A percentile compares a stretch with the other conserved stretches of the same genome.
Evolutionary conservation across 163 green algal genomes (phyloP).

Genomic region (Coccomyxa subellipsoidea): DNA sequence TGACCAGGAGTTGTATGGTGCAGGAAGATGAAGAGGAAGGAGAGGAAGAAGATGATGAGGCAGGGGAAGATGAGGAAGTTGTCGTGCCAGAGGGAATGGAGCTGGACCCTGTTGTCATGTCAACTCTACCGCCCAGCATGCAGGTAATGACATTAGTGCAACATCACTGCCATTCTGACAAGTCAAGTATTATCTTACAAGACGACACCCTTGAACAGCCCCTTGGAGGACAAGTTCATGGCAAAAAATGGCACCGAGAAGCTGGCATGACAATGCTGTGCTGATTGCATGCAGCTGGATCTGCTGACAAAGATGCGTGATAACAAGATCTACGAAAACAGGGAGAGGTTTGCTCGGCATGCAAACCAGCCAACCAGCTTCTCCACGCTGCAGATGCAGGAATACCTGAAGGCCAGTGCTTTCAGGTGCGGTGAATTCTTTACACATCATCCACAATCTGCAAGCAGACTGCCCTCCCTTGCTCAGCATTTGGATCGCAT

Average conservation of each 20-base stretch:
- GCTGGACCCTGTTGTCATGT: conserved; percentile 80
- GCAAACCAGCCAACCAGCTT: conserved; percentile 46
- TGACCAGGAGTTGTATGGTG: neutral
- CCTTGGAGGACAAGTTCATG: too few species aligned
- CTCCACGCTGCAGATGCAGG: conserved; percentile 74
- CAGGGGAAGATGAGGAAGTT: conserved; percentile 2
- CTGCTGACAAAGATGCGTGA: conserved; percentile 73
- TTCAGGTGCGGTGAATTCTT: conserved; percentile 36
- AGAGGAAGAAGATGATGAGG: neutral
- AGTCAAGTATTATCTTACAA: too few species aligned
- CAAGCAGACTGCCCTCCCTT: neutral
- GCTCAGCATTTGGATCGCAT: too few species aligned
- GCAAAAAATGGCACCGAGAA: too few species aligned
- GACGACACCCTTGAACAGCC: too few species aligned
- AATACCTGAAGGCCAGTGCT: conserved; percentile 74
- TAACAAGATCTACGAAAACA: conserved; percentile 44
- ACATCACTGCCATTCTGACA: too few species aligned
- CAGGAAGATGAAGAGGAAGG: conserved; percentile 4
- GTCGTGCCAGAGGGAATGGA: neutral
- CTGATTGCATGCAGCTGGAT: conserved; percentile 80
- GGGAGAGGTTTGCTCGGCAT: conserved; percentile 43
- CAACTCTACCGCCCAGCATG: conserved; percentile 64
- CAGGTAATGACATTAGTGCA: conserved; percentile 49
- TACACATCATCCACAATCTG: too few species aligned
- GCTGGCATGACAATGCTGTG: too few species aligned